Evolutionary conservation across 176 grass and related monocot species (phyloP), one percentile per base, ranked within the genome.

Genomic region (Triticum turgidum): DNA sequence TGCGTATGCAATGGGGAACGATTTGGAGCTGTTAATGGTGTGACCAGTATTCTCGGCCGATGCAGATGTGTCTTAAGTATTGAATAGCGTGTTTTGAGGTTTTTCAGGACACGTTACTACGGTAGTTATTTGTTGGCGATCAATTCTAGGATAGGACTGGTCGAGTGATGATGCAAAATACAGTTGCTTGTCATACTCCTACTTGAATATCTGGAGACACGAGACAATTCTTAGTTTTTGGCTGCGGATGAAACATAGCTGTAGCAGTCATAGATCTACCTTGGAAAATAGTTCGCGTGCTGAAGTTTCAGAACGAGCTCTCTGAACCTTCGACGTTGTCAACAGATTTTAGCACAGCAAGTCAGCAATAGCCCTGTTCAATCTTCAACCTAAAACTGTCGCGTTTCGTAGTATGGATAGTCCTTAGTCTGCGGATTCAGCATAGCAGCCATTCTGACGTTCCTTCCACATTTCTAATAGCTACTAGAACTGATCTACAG

Each of bases 161-260:
- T 49, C 33, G 25, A 21, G 7, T 51, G 37, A 69, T 7, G 24
- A 47, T 22, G 42, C 38, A 32, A 58, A 84, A 87, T 75, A 69
- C 68, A 38, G 68, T 84, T 84, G 80, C 67, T 68, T 77, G 74
- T 61, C 85, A 5, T 30, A 25, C 61, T 80, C 68, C 25, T 38
- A 18, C 47, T 77, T 20, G 47, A 81, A 67, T 51, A 69, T 11
- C 4, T 56, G 47, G 17, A 77, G 6, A 29, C 20, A 75, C n/a
- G 65, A 33, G 42, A 24, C 80, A 49, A 24, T 37, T 82, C 47
- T 85, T 13, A 27, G 20, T 85, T 33, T 84, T 20, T 67, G 41
- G 20, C 25, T 13, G 45, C 68, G 35, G 76, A n/a, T 75, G 61
- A 34, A 18, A 29, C 35, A 11, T 49, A 49, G 44, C 44, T 13